A percentile compares a stretch with the other conserved stretches of the same genome.
These are phyloP conservation scores for Bruguiera hainesii DNA, from an alignment of 441 rosid species.

Conservation along the genomic window DNA sequence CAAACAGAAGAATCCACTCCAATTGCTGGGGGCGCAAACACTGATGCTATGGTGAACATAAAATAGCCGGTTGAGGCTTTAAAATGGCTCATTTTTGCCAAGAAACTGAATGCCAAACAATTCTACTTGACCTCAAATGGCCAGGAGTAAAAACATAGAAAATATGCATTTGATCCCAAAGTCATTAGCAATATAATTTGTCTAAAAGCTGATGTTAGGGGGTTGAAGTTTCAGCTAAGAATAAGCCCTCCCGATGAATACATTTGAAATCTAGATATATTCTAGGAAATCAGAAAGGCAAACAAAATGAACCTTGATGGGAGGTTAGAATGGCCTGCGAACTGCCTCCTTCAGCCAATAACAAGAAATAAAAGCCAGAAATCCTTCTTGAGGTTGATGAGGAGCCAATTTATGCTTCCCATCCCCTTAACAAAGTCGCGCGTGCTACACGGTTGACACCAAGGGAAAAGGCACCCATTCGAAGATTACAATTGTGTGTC, in stretches of 20 bases:
- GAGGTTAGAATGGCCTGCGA: not conserved
- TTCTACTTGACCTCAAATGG: no score
- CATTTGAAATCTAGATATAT: slow-evolving; percentile 6
- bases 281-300: not conserved
- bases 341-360: not conserved
- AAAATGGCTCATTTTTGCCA: no score
- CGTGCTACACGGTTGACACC: slow-evolving; percentile 94
- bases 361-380: not conserved
- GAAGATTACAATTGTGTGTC: slow-evolving; percentile 72
- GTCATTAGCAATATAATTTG: not conserved
- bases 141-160: no score
- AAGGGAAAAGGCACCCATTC: slow-evolving; percentile 98
- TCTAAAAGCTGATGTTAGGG: not conserved
- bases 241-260: slow-evolving; percentile 10
- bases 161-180: no score
- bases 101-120: no score
- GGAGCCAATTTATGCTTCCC: slow-evolving; percentile 68
- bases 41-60: no score
- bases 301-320: not conserved
- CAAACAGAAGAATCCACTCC: no score
- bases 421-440: slow-evolving; percentile 79
- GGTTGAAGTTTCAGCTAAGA: not conserved
- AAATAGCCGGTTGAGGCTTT: no score
- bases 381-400: not conserved
- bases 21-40: no score